Base-by-base conservation (phyloP, 768 basidiomycete genomes). In the Mycena rosella region DNA sequence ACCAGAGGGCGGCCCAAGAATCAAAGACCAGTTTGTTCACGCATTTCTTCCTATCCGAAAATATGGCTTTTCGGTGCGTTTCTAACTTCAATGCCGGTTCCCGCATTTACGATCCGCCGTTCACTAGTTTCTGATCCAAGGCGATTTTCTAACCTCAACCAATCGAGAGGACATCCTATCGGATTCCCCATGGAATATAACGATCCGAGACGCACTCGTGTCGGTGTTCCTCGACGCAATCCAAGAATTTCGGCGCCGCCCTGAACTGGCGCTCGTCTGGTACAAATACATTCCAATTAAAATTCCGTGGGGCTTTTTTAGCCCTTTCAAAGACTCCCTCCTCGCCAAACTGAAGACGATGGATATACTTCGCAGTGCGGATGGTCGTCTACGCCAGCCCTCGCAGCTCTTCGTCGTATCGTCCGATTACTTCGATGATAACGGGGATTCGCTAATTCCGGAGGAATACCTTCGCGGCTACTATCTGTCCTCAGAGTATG, bases 51-150 rank as follows among this genome's bases (percentile, higher is more conserved):
- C 65, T 8, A 48, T 67, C 20, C 49, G 59, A 24, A 48, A 29
- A 22, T 60, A 52, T 32, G 65, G 65, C 18, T 61, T 67, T 27
- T 45, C 27, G 13, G 65, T 67, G 32, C 36, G 65, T 61, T n/a
- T n/a, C n/a, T 49, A 18, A 26, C 24, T 15, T 27, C 11, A 24
- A 13, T 27, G 22, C 32, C 13, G 13, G 32, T 34, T 34, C 32
- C 13, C 13, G 13, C 32, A 17, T 22, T 45, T 45, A 34, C 40
- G 5, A 45, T n/a, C n/a, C 22, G n/a, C 22, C 22, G 27, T 24
- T 5, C 10, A 20, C 6, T 45, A 78, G 77, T 78, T 78, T 63
- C 63, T 78, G 49, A 68, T 78, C 32, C 77, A 78, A 44, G 77
- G 71, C 2, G 77, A 78, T 60, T 77, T 78, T 52, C 63, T 78